Evolutionary conservation across 805 yeast species (phyloP).

Genomic region (Starmerella vaccinii): DNA sequence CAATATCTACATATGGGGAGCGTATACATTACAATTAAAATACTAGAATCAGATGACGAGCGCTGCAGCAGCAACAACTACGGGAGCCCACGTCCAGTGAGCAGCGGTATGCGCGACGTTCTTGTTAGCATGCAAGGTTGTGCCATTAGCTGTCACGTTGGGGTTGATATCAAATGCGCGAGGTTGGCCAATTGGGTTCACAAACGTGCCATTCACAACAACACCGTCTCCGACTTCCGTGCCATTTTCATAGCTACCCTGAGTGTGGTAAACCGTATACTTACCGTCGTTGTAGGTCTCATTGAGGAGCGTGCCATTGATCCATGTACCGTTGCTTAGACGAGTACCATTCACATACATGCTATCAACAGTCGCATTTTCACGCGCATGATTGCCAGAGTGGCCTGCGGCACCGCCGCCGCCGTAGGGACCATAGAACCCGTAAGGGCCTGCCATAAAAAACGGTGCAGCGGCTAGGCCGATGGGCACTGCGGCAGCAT

Average conservation of each 20-base stretch:
- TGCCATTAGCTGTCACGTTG: conserved; percentile 14
- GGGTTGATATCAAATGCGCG: conserved; percentile 5
- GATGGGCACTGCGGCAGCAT: conserved; percentile 2
- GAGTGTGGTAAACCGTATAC: not conserved
- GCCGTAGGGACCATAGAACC: conserved; percentile 14
- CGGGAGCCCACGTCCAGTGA: not conserved
- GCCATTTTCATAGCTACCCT: conserved; percentile 9
- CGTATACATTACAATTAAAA: not conserved
- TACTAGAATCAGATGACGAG: not conserved
- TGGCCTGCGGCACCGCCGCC: not conserved
- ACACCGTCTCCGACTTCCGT: not conserved
- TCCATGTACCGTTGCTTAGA: not conserved
- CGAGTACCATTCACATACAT: conserved; percentile 13
- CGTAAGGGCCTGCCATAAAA: conserved; percentile 17
- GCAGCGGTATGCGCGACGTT: not conserved
- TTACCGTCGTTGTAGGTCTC: not conserved
- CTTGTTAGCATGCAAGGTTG: conserved; percentile 1
- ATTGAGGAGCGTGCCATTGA: conserved; percentile 10
- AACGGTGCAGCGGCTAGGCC: conserved; percentile 9
- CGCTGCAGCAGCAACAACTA: not conserved
- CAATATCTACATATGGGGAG: too few relatives aligned
- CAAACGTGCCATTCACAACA: conserved; percentile 12
- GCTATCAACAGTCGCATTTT: conserved; percentile 5
- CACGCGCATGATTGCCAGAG: not conserved
- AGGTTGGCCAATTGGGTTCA: not conserved